Base-by-base conservation (phyloP, 768 basidiomycete genomes). In the Tulasnella sp. region DNA sequence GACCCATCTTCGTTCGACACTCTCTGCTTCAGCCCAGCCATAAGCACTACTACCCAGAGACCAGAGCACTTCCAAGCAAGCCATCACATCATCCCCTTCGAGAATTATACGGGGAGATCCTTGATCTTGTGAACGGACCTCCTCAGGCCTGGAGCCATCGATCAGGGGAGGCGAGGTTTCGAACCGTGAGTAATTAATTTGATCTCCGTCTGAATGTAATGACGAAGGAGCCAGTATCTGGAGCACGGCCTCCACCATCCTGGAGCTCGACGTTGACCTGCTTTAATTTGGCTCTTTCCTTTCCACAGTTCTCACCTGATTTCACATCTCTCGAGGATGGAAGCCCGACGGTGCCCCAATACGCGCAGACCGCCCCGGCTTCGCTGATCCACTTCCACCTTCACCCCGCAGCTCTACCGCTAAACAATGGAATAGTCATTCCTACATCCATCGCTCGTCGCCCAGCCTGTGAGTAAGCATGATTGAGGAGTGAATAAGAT, bases 401-500 rank as follows among this genome's bases (percentile, higher is more conserved):
- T 38, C 80, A 81, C 27, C 52, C 79, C 76, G 31, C 19, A 82
- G 85, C 44, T 80, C 84, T 71, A 84, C 85, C 74, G 77, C 36
- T 81, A 7, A 85, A 84, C 7, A 86, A 90, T 4, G 80, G 31
- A 27, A 87, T 93, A 39, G 84, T 87, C 56, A 91, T 98, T 68
- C 96, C 96, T 8, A 85, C 88, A 0, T 86, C 91, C 0, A 85
- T 98, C 76, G 88, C 93, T 9, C 84, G 94, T 4, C 96, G 96
- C 1, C 89, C 95, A 46, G 87, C 96, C 27, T 88, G 77, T 78
- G 40, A 78, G 77, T 78, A 76, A 3, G 10, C 3, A 40, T 40
- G 18, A n/a, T 74, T 8, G n/a, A 40, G 39, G 5, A 40, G 10
- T 3, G 39, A 40, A 4, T 10, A 40, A 10, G 5, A 3, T 40